Evolutionary conservation across 345 rosid genomes (phyloP).

Genomic region (Boechera stricta): DNA sequence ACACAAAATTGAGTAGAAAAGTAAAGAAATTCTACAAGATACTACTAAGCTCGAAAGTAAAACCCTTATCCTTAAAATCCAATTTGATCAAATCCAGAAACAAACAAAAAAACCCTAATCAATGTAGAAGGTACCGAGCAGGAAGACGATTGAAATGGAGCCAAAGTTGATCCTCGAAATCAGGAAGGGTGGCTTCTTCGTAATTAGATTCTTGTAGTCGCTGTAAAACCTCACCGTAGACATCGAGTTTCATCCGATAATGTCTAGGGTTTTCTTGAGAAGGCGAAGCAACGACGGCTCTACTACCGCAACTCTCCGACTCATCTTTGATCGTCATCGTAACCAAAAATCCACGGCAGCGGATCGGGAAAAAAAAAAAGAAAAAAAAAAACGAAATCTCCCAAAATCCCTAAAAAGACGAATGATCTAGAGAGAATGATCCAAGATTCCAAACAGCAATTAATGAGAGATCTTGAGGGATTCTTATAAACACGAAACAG

Average conservation of each 20-base stretch:
- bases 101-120: slow-evolving; percentile 1
- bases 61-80: not conserved
- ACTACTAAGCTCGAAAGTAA: not conserved
- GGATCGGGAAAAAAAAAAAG: slow-evolving; percentile 10
- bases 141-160: slow-evolving; percentile 92
- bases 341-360: slow-evolving; percentile 3
- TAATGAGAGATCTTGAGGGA: slow-evolving; percentile 20
- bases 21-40: not conserved
- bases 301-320: slow-evolving; percentile 88
- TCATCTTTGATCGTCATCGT: slow-evolving; percentile 84
- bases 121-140: slow-evolving; percentile 64
- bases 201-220: slow-evolving; percentile 71
- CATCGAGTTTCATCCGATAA: slow-evolving; percentile 86
- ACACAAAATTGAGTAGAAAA: not conserved
- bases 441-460: slow-evolving; percentile 14
- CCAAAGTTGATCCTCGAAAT: slow-evolving; percentile 92
- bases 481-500: slow-evolving; percentile 15
- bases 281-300: slow-evolving; percentile 64
- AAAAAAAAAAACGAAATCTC: not conserved
- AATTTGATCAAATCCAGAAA: slow-evolving; percentile 7
- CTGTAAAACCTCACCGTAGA: slow-evolving; percentile 73
- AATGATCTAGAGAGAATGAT: slow-evolving; percentile 13
- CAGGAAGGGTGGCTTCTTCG: slow-evolving; percentile 73
- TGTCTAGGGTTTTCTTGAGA: slow-evolving; percentile 66
- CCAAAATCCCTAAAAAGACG: not conserved